Evolutionary conservation across 2,329 filamentous ascomycete species (phyloP).

Genomic region (Trichoderma semiorbis): DNA sequence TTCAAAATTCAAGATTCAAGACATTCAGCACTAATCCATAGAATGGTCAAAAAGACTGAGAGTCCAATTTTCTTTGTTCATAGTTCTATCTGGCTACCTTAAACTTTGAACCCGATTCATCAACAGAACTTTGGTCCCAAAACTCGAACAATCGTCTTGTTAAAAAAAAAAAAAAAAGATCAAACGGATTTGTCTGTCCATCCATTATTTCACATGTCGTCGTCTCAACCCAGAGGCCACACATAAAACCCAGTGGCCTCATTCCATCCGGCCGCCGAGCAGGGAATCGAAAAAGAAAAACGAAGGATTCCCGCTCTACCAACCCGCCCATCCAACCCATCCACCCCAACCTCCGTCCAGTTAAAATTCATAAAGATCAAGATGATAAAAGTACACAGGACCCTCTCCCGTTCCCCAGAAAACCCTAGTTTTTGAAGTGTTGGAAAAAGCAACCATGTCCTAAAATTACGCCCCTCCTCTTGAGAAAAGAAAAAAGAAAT

Average conservation of each 20-base stretch:
- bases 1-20: too few species aligned
- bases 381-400: slow-evolving; percentile 19
- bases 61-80: neutral
- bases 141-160: neutral
- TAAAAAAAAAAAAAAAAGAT: slow-evolving; percentile 2
- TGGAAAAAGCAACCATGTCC: slow-evolving; percentile 1
- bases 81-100: slow-evolving; percentile 1
- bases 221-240: slow-evolving; percentile 15
- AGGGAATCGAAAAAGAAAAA: neutral
- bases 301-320: neutral
- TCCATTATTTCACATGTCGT: slow-evolving; percentile 19
- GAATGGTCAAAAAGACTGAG: neutral
- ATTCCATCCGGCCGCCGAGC: neutral
- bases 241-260: neutral
- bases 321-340: neutral
- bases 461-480: slow-evolving; percentile 13
- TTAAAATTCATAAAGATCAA: slow-evolving; percentile 16
- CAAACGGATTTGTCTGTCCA: slow-evolving; percentile 2
- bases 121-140: neutral
- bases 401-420: neutral
- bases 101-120: neutral
- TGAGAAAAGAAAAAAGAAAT: neutral
- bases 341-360: neutral
- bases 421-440: slow-evolving; percentile 2
- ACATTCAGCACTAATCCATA: neutral